Conservation (phyloP, 2,329 filamentous ascomycete species). For the Phyllosticta citrichinensis region DNA sequence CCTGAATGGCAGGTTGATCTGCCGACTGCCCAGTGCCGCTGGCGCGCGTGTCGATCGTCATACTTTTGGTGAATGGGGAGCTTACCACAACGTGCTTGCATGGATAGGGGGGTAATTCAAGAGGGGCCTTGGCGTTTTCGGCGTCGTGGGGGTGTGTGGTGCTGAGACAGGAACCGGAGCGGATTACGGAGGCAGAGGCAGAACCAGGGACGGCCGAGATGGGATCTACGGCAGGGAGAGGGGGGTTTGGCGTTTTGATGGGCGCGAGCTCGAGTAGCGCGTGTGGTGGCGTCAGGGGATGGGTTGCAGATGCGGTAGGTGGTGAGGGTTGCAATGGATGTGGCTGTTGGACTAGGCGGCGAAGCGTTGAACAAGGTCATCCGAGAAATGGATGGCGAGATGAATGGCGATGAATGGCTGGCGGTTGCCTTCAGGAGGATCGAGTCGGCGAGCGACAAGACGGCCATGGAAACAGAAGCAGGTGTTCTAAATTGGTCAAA, state of each 20-base stretch:
- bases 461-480: neutral
- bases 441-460: neutral
- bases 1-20: neutral
- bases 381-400: neutral
- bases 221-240: neutral
- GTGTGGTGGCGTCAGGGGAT: neutral
- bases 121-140: no score
- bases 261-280: neutral
- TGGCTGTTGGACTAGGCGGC: neutral
- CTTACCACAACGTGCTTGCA: no score
- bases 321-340: neutral
- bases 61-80: neutral
- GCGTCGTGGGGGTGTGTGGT: no score
- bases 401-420: neutral
- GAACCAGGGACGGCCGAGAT: neutral
- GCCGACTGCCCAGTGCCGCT: no score
- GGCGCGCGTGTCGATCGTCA: neutral
- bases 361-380: neutral
- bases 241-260: neutral
- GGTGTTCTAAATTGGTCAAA: neutral
- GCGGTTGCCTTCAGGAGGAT: neutral
- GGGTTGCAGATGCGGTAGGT: neutral
- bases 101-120: no score
- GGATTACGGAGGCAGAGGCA: neutral
- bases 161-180: no score